Evolutionary conservation across 192 early-diverging fungal species (phyloP).

Genomic region (Coemansia pectinata): DNA sequence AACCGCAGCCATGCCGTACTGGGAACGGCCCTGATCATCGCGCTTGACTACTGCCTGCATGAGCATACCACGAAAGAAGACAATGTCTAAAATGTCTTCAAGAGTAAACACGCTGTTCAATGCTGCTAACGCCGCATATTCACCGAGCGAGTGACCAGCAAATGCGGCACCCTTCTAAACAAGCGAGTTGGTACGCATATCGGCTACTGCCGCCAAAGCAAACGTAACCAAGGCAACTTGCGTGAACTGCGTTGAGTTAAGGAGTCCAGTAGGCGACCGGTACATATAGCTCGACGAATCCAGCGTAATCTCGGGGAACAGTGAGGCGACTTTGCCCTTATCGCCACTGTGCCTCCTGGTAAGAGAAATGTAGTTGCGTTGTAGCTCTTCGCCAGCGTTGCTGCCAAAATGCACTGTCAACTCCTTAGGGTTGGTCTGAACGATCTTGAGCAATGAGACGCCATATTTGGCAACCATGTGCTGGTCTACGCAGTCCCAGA

Average conservation of each 20-base stretch:
- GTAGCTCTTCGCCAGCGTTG: constrained; percentile 74
- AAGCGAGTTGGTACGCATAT: constrained; percentile 83
- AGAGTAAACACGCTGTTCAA: constrained; percentile 73
- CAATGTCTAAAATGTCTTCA: constrained; percentile 81
- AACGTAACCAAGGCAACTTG: constrained; percentile 83
- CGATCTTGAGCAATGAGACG: constrained; percentile 88
- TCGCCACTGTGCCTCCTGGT: constrained; percentile 20
- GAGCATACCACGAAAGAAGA: constrained; percentile 94
- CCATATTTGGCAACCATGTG: constrained; percentile 83
- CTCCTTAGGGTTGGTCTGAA: constrained; percentile 75
- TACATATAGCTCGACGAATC: constrained; percentile 77
- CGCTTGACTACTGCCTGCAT: constrained; percentile 93
- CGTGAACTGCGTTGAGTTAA: constrained; percentile 93
- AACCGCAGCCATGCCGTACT: constrained; percentile 94
- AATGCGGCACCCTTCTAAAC: constrained; percentile 78
- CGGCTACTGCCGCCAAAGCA: constrained; percentile 86
- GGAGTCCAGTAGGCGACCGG: constrained; percentile 72
- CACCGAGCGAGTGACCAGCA: constrained; percentile 94
- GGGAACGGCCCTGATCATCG: constrained; percentile 74
- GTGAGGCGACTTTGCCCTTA: not conserved
- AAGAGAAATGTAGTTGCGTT: constrained; percentile 76
- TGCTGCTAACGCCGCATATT: constrained; percentile 82
- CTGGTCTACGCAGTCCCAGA: constrained; percentile 89
- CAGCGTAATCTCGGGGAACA: constrained; percentile 59
- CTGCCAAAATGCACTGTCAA: constrained; percentile 72